A percentile compares a stretch with the other conserved stretches of the same genome.
Conservation (phyloP, 2,329 filamentous ascomycete species). For the Byssoonygena ceratinophila region DNA sequence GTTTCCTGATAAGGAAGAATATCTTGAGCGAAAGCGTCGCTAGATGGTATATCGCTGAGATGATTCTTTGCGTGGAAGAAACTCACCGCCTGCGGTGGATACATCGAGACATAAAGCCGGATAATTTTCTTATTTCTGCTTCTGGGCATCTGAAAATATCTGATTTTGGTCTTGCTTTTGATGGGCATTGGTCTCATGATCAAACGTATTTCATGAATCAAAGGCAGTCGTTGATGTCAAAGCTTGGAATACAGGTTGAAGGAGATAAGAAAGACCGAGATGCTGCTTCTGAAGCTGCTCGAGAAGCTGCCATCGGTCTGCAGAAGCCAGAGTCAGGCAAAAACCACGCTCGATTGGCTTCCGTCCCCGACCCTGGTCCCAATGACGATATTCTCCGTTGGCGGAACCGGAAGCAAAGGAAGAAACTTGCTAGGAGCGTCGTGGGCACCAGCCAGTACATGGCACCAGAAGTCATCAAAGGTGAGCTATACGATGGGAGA, state of each 20-base stretch:
- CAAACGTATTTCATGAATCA: constrained; percentile 76
- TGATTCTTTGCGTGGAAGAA: constrained; percentile 91
- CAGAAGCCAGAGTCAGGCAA: not conserved
- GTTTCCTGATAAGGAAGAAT: constrained; percentile 73
- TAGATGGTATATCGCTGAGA: constrained; percentile 84
- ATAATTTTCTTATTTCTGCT: constrained; percentile 86
- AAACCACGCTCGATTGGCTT: constrained; percentile 18
- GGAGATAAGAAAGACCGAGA: constrained; percentile 63
- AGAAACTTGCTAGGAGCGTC: constrained; percentile 67
- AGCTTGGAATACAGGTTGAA: constrained; percentile 59
- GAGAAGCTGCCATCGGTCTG: constrained; percentile 9
- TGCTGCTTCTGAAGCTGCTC: constrained; percentile 37
- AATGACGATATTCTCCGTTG: constrained; percentile 52
- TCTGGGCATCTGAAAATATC: constrained; percentile 90
- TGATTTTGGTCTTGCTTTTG: constrained; percentile 90
- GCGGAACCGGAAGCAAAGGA: constrained; percentile 58
- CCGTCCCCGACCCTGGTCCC: constrained; percentile 26
- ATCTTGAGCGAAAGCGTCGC: constrained; percentile 67
- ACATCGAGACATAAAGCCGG: constrained; percentile 90
- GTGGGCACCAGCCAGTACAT: constrained; percentile 97
- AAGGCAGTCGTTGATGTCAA: constrained; percentile 66
- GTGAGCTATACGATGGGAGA: constrained; percentile 74
- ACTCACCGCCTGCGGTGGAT: constrained; percentile 81
- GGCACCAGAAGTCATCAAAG: constrained; percentile 84
- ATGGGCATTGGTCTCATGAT: constrained; percentile 90